Evolutionary conservation across 495 filamentous ascomycete genomes (phyloP), one percentile per base, ranked within the genome.

Genomic region (Aspergillus leporis): DNA sequence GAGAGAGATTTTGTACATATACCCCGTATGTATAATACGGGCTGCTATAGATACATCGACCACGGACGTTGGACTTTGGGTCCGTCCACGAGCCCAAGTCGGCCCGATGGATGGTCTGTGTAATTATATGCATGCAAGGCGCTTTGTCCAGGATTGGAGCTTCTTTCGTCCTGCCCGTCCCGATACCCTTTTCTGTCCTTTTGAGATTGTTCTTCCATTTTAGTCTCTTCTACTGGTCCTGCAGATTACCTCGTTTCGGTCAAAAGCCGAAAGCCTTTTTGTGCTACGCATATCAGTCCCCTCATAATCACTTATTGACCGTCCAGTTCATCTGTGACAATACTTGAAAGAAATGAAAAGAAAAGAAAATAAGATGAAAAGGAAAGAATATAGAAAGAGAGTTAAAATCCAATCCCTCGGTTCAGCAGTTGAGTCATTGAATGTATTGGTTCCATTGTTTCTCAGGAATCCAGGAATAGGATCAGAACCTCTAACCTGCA

Each of bases 21-120:
- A 36, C 34, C 4, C 3, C 6, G 18, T 45, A 45, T 18, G 41
- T 23, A 47, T 23, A 47, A 9, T 23, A 47, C 43, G 5, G 43
- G 43, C 19, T 23, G 18, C 23, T 47, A 23, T 47, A 13, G n/a
- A 19, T 18, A 13, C 36, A 40, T 40, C 10, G 9, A 2, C 36
- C 10, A 40, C 36, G 2, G 41, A 45, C 41, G n/a, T 5, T 19
- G 41, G 41, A 19, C 41, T 12, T n/a, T n/a, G 41, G 41, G 6
- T 40, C 12, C 3, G 25, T 28, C 34, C 34, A 36, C 10, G 34
- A 36, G 34, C 34, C 3, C 4, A 51, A n/a, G 34, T 38, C 50
- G 50, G 50, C 50, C 50, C 50, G 50, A 52, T 38, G 18, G 31
- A 36, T 19, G 50, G 31, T 22, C 28, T 52, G 50, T 36, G 9